Evolutionary conservation across 805 yeast genomes (phyloP).

Genomic region (Wickerhamiella sergipiensis): DNA sequence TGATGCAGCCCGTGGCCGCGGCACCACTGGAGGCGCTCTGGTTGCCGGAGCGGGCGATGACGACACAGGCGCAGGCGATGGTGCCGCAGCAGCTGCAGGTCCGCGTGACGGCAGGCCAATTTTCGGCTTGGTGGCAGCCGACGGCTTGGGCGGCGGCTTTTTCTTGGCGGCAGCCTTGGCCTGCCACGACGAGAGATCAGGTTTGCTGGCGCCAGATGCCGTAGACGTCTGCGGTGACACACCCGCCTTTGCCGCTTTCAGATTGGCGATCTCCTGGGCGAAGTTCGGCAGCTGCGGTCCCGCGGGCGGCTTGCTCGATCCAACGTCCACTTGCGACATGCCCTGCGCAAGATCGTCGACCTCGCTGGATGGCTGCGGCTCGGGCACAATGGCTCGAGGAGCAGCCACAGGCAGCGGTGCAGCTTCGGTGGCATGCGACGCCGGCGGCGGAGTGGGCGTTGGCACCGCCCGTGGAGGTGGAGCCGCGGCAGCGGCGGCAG

Average conservation of each 20-base stretch:
- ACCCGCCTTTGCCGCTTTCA: background rate
- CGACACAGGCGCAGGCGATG: constrained; percentile 4
- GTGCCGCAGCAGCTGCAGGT: background rate
- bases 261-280: constrained; percentile 1
- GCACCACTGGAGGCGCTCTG: constrained; percentile 2
- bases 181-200: background rate
- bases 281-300: background rate
- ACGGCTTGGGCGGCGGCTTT: constrained; percentile 17
- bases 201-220: background rate
- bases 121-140: constrained; percentile 4
- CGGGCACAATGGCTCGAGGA: background rate
- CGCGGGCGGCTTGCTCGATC: background rate
- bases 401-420: background rate
- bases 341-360: background rate
- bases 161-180: constrained; percentile 8
- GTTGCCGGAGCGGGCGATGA: background rate
- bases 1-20: constrained; percentile 1
- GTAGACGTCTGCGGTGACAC: background rate
- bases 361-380: background rate
- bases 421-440: background rate
- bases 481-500: background rate
- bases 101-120: background rate
- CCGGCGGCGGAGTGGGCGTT: background rate
- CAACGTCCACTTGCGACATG: background rate
- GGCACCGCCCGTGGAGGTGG: background rate